Evolutionary conservation across 2,329 filamentous ascomycete species (phyloP), one percentile per base, ranked within the genome.

Genomic region (Parafenestella ontariensis): DNA sequence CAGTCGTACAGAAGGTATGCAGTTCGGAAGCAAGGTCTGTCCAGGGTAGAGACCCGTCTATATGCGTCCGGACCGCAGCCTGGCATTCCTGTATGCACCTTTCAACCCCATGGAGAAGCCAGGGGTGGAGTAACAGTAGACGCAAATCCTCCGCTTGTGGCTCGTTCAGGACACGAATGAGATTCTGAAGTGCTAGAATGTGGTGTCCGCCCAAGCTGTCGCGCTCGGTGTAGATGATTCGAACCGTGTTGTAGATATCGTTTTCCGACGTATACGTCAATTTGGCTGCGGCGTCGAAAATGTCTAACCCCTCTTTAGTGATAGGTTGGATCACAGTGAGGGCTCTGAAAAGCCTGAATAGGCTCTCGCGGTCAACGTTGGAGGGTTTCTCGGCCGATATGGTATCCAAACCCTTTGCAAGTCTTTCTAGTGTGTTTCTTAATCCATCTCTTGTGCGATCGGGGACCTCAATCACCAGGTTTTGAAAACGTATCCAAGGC

Each of bases 21-120:
- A 71, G 51, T 28, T 71, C 66, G 1, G 64, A 17, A 3, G 56
- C 54, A 11, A 68, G 46, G 23, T 62, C 47, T 31, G 40, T 57
- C 68, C 68, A 70, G 21, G 58, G 33, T 29, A 59, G 20, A 1
- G 40, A 37, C 13, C 37, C 45, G 1, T 58, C 46, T 1, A 73
- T 64, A n/a, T 68, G 64, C 9, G 46, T 48, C 8, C 43, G 39
- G 17, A 72, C 34, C 3, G 61, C 62, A 21, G 36, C 26, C 44
- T 67, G 62, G 21, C 67, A 66, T 10, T 73, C 63, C 11, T 52
- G 11, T 1, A 72, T 45, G 46, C 69, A 72, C 10, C 45, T 60
- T 29, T 65, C 59, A 7, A 72, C 59, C 1, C 69, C 66, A 5
- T 49, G n/a, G 2, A 67, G 37, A 2, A 71, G 46, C 50, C 58